Evolutionary conservation across 192 early-diverging fungal genomes (phyloP).

Genomic region (Coemansia sp.): DNA sequence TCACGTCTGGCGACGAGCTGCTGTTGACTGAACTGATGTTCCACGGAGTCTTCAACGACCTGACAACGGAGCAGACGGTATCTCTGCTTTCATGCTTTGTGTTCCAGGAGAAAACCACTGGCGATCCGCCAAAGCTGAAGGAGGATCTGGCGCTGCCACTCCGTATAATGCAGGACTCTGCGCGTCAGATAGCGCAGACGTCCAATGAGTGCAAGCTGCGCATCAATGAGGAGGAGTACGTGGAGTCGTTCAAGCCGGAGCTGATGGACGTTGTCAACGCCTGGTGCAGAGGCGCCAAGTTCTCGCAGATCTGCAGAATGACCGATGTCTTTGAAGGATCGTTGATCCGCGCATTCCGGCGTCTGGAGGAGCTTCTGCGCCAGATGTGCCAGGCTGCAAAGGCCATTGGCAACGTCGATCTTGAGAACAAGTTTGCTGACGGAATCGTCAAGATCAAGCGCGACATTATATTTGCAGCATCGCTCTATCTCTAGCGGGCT

Average conservation of each 20-base stretch:
- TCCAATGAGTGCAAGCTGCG: slow-evolving; percentile 86
- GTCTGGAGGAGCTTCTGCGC: slow-evolving; percentile 87
- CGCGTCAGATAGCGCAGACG: slow-evolving; percentile 80
- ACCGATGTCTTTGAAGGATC: slow-evolving; percentile 94
- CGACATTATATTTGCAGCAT: slow-evolving; percentile 96
- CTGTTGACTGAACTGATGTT: slow-evolving; percentile 96
- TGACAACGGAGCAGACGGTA: slow-evolving; percentile 82
- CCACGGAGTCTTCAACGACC: slow-evolving; percentile 93
- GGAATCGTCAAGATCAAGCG: slow-evolving; percentile 91
- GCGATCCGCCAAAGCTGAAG: slow-evolving; percentile 56
- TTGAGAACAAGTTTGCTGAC: slow-evolving; percentile 94
- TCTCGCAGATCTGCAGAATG: slow-evolving; percentile 92
- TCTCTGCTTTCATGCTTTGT: slow-evolving; percentile 91
- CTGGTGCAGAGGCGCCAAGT: slow-evolving; percentile 91
- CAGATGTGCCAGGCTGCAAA: slow-evolving; percentile 91
- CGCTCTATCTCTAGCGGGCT: slow-evolving; percentile 68
- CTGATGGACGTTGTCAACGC: slow-evolving; percentile 95
- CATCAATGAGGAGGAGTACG: slow-evolving; percentile 87
- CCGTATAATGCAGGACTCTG: slow-evolving; percentile 81
- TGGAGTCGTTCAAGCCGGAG: slow-evolving; percentile 79
- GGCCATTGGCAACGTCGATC: slow-evolving; percentile 89
- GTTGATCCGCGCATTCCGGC: slow-evolving; percentile 84
- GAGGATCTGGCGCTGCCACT: slow-evolving; percentile 81
- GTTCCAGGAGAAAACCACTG: slow-evolving; percentile 74
- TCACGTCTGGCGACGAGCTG: slow-evolving; percentile 91